Evolutionary conservation across 305 asterid species (phyloP), one percentile per base, ranked within the genome.

Genomic region (Fraxinus sp.): DNA sequence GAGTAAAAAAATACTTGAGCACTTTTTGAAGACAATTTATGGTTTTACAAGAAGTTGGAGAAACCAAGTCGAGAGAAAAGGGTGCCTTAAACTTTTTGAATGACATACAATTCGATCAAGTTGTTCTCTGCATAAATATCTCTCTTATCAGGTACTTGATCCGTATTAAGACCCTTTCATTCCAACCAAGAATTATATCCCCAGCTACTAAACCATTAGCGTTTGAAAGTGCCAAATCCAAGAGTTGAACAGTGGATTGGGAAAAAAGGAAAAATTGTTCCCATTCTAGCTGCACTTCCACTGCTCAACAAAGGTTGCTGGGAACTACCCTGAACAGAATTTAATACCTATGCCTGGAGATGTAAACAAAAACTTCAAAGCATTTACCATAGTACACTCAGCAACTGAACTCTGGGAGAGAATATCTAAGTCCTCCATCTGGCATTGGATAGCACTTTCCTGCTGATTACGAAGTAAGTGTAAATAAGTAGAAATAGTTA

Each of bases 351-450:
- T 5, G 68, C 57, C 76, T 33, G 79, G 81, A 76, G 62, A 85
- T 55, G 62, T 55, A 7, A 83, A 77, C 22, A 72, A 52, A 78
- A 55, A 13, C 55, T 71, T 82, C 64, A 81, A 83, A 77, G 36
- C 41, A 35, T 86, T 81, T 89, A 91, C 98, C 92, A 36, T 81
- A 26, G 88, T 83, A 86, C 62, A 64, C 84, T 88, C 93, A 83
- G 89, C 88, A 79, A 83, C 85, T 83, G 91, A 86, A 85, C 86
- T 81, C 85, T 85, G 92, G 28, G 90, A 82, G 82, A 89, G 89
- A 87, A 87, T 78, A 79, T 75, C 73, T 78, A 82, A 82, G 82
- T 76, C 81, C 83, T 86, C 91, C 62, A 77, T 85, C 57, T 89
- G 93, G 82, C 87, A 84, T 79, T 83, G 81, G 81, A 72, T 18